A percentile compares a stretch with the other conserved stretches of the same genome.
phyloP scores from a whole-genome alignment of 2,329 filamentous ascomycete genomes.

The Aspergillus quadricinctus region DNA sequence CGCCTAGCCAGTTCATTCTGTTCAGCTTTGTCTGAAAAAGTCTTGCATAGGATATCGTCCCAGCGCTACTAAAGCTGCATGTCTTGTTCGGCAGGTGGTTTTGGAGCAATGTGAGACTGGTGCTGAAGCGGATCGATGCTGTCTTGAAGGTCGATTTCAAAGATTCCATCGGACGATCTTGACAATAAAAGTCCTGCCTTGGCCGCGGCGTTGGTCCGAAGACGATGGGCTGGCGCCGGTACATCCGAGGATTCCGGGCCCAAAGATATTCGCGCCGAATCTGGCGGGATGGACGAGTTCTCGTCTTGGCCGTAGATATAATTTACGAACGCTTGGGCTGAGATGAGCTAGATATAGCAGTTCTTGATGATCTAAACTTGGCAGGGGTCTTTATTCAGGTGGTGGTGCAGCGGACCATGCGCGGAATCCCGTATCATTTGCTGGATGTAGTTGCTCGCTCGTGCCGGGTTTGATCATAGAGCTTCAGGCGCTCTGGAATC shows the following conservation, averaged over 20 bases:
- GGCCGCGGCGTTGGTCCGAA: slow-evolving; percentile 48
- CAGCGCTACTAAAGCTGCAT: slow-evolving; percentile 42
- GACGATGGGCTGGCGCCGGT: slow-evolving; percentile 44
- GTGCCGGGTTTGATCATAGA: slow-evolving; percentile 58
- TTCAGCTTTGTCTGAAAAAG: slow-evolving; percentile 42
- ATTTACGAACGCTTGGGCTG: slow-evolving; percentile 16
- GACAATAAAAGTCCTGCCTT: slow-evolving; percentile 30
- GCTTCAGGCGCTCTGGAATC: slow-evolving; percentile 51
- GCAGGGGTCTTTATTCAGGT: slow-evolving; percentile 7
- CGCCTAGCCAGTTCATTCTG: slow-evolving; percentile 59
- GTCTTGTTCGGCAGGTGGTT: slow-evolving; percentile 44
- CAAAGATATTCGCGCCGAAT: slow-evolving; percentile 45
- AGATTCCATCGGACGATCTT: slow-evolving; percentile 8
- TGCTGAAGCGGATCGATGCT: slow-evolving; percentile 47
- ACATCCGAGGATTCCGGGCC: slow-evolving; percentile 40
- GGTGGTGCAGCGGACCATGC: slow-evolving; percentile 1
- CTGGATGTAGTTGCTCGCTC: slow-evolving; percentile 57
- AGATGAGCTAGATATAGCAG: not conserved
- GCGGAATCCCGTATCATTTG: slow-evolving; percentile 48
- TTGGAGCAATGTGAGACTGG: slow-evolving; percentile 47
- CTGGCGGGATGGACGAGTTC: slow-evolving; percentile 51
- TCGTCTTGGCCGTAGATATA: slow-evolving; percentile 59
- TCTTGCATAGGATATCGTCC: slow-evolving; percentile 45
- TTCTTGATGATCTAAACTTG: not conserved
- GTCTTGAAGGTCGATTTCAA: no score